Percentiles rank a stretch among this genome's conserved stretches.
phyloP scores from a whole-genome alignment of 345 rosid genomes.

The Chamaenerion angustifolium region DNA sequence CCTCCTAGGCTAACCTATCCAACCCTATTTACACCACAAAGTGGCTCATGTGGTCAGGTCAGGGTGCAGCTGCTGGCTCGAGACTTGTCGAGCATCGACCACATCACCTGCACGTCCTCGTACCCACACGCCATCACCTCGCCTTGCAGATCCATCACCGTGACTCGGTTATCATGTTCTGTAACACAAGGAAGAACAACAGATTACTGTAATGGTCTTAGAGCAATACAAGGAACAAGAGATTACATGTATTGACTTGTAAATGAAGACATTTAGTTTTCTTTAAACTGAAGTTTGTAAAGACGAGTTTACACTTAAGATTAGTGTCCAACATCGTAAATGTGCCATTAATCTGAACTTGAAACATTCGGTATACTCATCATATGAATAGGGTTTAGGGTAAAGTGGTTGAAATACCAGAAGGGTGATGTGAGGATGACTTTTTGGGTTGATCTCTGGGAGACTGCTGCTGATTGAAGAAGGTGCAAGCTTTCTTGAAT shows the following conservation, averaged over 20 bases:
- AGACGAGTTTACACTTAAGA: too few species aligned
- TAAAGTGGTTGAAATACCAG: too few species aligned
- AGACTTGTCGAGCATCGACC: conserved; percentile 94
- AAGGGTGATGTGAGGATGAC: conserved; percentile 10
- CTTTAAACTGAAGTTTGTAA: too few species aligned
- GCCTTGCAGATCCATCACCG: conserved; percentile 61
- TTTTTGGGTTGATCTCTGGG: conserved; percentile 15
- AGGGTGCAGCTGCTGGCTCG: conserved; percentile 36
- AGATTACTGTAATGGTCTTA: neutral
- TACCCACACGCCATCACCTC: conserved; percentile 91
- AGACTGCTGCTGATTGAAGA: conserved; percentile 47
- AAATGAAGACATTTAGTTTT: too few species aligned
- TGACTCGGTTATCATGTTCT: conserved; percentile 35
- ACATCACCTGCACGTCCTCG: conserved; percentile 89
- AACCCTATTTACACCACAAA: neutral
- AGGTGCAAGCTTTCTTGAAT: conserved; percentile 67
- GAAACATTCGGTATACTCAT: too few species aligned
- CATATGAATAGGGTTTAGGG: too few species aligned
- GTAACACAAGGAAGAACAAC: conserved; percentile 5
- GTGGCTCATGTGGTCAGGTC: conserved; percentile 23
- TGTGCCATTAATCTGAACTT: too few species aligned
- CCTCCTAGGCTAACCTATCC: too few species aligned
- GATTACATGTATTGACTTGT: too few species aligned
- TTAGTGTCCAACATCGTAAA: too few species aligned
- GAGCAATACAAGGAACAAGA: too few species aligned